phyloP scores from a whole-genome alignment of 352 stramenopile genomes.

The Phytopythium boreale region DNA sequence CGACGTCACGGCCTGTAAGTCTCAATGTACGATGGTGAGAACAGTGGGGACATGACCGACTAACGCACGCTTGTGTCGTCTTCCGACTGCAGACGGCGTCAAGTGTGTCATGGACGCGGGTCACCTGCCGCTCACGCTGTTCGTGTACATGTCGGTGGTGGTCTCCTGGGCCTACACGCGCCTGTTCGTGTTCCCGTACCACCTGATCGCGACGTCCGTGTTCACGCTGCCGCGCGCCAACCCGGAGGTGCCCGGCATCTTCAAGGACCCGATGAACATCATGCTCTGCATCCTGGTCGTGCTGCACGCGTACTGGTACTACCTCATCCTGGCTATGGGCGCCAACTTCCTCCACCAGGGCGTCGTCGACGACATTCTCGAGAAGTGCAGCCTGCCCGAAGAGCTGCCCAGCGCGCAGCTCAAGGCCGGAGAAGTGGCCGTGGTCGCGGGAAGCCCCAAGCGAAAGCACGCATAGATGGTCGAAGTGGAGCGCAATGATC shows the following conservation, averaged over 20 bases:
- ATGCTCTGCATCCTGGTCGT: conserved; percentile 40
- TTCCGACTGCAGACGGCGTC: conserved; percentile 22
- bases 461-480: conserved; percentile 7
- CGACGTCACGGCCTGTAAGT: conserved; percentile 52
- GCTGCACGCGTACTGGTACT: conserved; percentile 43
- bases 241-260: conserved; percentile 30
- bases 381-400: conserved; percentile 20
- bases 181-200: conserved; percentile 39
- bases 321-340: conserved; percentile 43
- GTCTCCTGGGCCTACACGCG: conserved; percentile 41
- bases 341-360: conserved; percentile 31
- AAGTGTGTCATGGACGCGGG: conserved; percentile 36
- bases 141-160: conserved; percentile 34
- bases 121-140: conserved; percentile 26
- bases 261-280: conserved; percentile 29
- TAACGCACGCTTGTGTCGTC: conserved; percentile 6
- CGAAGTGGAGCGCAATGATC: neutral
- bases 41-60: neutral
- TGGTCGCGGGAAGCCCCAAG: neutral
- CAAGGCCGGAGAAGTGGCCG: neutral
- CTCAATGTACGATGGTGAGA: neutral
- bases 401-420: conserved; percentile 3
- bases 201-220: conserved; percentile 36
- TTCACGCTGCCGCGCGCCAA: conserved; percentile 24
- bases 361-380: conserved; percentile 32